A percentile compares a stretch with the other conserved stretches of the same genome.
phyloP scores from a whole-genome alignment of 2,329 filamentous ascomycete genomes.

The Arthrobotrys musiformis region DNA sequence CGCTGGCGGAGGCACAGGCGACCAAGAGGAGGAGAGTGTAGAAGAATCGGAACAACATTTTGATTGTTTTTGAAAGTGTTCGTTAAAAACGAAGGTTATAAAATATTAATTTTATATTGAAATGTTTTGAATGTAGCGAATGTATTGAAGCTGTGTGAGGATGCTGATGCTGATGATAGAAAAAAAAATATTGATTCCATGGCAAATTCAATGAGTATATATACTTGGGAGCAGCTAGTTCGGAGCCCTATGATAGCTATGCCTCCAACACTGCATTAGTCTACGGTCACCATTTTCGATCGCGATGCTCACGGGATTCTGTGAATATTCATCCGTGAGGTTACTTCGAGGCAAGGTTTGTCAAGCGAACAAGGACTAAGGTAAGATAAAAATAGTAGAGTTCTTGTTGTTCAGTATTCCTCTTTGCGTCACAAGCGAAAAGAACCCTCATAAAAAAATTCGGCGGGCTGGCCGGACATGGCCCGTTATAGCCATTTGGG shows the following conservation, averaged over 20 bases:
- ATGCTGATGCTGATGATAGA: slow-evolving; percentile 25
- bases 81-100: slow-evolving; percentile 17
- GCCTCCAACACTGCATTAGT: background rate
- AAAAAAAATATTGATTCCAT: slow-evolving; percentile 2
- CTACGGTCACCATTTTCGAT: slow-evolving; percentile 15
- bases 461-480: slow-evolving; percentile 15
- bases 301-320: slow-evolving; percentile 32
- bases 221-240: slow-evolving; percentile 24
- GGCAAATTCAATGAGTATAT: slow-evolving; percentile 25
- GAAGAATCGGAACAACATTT: slow-evolving; percentile 48
- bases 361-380: slow-evolving; percentile 1
- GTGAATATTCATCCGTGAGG: slow-evolving; percentile 40
- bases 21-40: slow-evolving; percentile 25
- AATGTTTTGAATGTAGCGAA: slow-evolving; percentile 18
- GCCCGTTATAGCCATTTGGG: background rate
- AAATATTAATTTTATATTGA: slow-evolving; percentile 29
- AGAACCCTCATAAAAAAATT: slow-evolving; percentile 6
- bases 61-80: slow-evolving; percentile 30
- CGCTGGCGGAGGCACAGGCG: slow-evolving; percentile 23
- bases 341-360: slow-evolving; percentile 38
- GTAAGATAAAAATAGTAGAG: slow-evolving; percentile 46
- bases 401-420: slow-evolving; percentile 23
- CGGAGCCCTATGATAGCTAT: background rate
- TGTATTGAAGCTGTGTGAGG: slow-evolving; percentile 27
- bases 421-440: slow-evolving; percentile 39